A percentile compares a stretch with the other conserved stretches of the same genome.
Conservation (phyloP, 225 moss, liverwort and hornwort species). For the Neckera pumila region DNA sequence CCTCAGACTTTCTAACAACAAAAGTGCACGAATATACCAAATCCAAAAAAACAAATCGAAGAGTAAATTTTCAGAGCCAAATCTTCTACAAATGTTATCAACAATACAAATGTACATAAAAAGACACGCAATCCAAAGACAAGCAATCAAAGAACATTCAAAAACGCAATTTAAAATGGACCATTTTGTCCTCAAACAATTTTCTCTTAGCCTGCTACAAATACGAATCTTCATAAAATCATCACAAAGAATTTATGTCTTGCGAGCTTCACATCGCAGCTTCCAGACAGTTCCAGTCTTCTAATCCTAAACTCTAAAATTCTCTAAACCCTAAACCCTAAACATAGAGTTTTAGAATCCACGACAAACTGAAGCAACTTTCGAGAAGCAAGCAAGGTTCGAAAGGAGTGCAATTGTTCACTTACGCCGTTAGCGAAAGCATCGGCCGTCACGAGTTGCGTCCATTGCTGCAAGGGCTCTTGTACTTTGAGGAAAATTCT, state of each 20-base stretch:
- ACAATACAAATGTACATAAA: neutral
- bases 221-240: neutral
- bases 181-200: neutral
- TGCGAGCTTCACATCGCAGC: neutral
- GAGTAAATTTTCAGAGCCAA: neutral
- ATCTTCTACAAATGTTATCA: neutral
- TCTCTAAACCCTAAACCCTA: neutral
- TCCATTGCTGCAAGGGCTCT: neutral
- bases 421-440: neutral
- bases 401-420: neutral
- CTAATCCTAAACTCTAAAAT: neutral
- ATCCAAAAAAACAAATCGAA: neutral
- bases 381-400: neutral
- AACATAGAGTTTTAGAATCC: neutral
- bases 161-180: neutral
- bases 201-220: neutral
- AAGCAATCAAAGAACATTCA: neutral
- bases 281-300: neutral
- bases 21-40: neutral
- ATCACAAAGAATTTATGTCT: neutral
- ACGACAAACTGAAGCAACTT: neutral
- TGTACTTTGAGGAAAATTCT: neutral
- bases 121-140: neutral
- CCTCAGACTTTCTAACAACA: neutral
- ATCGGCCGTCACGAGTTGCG: neutral